Conservation (phyloP, 208 protist species). For the Trypanosoma mega region DNA sequence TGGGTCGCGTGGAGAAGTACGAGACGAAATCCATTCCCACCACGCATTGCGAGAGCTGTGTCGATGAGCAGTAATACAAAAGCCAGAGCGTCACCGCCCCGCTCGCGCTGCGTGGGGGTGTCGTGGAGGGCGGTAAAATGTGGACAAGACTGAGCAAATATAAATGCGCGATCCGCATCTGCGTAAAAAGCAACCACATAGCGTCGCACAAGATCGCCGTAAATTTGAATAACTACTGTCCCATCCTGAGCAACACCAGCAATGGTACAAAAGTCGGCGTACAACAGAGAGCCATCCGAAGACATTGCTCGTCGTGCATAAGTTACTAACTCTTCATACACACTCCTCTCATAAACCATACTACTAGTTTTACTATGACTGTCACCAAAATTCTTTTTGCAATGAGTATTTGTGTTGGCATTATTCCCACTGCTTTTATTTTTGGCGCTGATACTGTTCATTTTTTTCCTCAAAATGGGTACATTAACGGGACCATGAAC, state of each 20-base stretch:
- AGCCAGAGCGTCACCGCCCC: constrained; percentile 32
- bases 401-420: background rate
- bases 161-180: background rate
- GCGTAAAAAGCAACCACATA: constrained; percentile 31
- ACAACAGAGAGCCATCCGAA: constrained; percentile 8
- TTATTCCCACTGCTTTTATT: background rate
- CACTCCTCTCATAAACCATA: too few species aligned
- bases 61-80: constrained; percentile 39
- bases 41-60: constrained; percentile 31
- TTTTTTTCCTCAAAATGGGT: background rate
- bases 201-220: constrained; percentile 39
- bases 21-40: constrained; percentile 30
- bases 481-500: background rate
- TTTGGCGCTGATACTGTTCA: background rate
- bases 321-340: constrained; percentile 18
- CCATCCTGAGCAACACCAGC: constrained; percentile 29
- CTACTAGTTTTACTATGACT: too few species aligned
- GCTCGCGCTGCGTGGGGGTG: background rate
- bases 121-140: constrained; percentile 19
- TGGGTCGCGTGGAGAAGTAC: constrained; percentile 42
- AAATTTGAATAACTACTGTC: constrained; percentile 32
- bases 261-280: constrained; percentile 40
- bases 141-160: constrained; percentile 22
- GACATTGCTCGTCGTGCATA: constrained; percentile 13
- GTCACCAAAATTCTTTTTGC: too few species aligned